Evolutionary conservation across 306 rosid genomes (phyloP).

Genomic region (Citrullus colocynthis): DNA sequence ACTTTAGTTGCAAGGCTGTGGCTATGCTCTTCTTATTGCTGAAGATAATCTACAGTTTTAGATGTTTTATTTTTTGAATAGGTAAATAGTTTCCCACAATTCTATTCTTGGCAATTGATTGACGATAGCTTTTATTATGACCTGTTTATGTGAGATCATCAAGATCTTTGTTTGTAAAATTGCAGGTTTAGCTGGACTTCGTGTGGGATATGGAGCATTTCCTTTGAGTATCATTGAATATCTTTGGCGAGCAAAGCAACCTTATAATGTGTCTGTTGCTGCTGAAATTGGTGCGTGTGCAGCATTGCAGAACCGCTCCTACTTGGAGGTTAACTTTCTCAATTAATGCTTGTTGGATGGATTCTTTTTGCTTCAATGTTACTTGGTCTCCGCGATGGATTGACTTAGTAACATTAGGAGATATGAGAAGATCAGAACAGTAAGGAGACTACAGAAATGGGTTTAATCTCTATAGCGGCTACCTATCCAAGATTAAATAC

Average conservation of each 20-base stretch:
- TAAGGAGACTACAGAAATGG: not conserved
- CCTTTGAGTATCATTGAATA: conserved; percentile 75
- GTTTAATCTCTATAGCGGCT: not conserved
- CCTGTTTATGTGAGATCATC: conserved; percentile 1
- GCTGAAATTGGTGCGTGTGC: conserved; percentile 95
- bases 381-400: not conserved
- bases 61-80: not conserved
- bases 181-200: conserved; percentile 97
- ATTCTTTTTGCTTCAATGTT: not conserved
- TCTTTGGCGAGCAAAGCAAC: conserved; percentile 97
- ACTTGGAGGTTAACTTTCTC: conserved; percentile 52
- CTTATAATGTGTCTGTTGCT: conserved; percentile 90
- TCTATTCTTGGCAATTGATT: not conserved
- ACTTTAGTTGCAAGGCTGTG: not conserved
- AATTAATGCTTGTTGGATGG: not conserved
- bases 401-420: not conserved
- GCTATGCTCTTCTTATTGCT: not conserved
- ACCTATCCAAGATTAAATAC: not conserved
- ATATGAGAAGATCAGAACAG: not conserved
- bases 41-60: not conserved
- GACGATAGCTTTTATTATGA: not conserved
- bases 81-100: not conserved
- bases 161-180: not conserved
- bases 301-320: conserved; percentile 73
- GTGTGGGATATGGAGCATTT: conserved; percentile 98